phyloP scores from a whole-genome alignment of 2,329 filamentous ascomycete species.

The Sporothrix schenckii region DNA sequence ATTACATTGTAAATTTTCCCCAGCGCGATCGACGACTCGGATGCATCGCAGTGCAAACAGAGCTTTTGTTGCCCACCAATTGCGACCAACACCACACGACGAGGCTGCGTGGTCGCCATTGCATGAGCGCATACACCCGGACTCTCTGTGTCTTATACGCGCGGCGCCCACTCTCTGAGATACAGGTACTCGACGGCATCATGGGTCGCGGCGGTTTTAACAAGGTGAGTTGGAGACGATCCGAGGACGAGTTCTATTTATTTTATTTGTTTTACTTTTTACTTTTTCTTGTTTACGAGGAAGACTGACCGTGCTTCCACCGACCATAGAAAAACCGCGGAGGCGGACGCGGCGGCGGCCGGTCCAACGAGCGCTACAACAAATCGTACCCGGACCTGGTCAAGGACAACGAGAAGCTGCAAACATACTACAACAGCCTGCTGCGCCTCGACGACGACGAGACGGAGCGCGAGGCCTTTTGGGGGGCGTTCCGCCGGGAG shows the following conservation, averaged over 20 bases:
- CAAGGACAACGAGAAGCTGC: conserved; percentile 82
- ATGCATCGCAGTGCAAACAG: conserved; percentile 17
- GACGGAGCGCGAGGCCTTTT: conserved; percentile 78
- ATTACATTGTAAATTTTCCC: conserved; percentile 23
- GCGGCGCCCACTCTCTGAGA: not conserved
- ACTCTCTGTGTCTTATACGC: not conserved
- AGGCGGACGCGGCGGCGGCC: conserved; percentile 44
- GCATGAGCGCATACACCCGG: not conserved
- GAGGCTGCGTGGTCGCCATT: conserved; percentile 1
- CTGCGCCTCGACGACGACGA: conserved; percentile 67
- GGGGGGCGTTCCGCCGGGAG: conserved; percentile 79
- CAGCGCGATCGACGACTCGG: not conserved
- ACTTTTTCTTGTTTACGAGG: not conserved
- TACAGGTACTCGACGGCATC: conserved; percentile 6
- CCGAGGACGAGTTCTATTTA: too few species aligned
- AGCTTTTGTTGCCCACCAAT: not conserved
- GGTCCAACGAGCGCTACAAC: conserved; percentile 48
- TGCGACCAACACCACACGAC: not conserved
- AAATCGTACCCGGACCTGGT: conserved; percentile 61
- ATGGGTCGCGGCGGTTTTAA: conserved; percentile 37
- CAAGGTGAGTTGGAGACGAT: conserved; percentile 11
- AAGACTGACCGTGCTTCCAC: not conserved
- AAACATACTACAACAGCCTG: conserved; percentile 82
- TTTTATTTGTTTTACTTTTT: not conserved
- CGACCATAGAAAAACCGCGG: conserved; percentile 39